Evolutionary conservation across 2,329 filamentous ascomycete species (phyloP).

Genomic region (Apiospora marii): DNA sequence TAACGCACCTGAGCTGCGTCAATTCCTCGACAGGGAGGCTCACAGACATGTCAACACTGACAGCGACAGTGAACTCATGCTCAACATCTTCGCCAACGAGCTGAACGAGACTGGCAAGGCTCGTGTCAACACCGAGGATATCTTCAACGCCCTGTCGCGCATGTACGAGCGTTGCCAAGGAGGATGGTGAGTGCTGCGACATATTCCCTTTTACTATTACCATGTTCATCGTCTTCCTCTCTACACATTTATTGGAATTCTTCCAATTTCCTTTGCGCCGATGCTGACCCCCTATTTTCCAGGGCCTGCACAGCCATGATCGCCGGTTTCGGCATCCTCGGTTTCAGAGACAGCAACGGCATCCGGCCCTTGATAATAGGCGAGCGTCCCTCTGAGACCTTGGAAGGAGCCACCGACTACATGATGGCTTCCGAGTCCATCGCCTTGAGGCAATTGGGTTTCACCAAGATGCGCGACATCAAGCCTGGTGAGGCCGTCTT

Average conservation of each 20-base stretch:
- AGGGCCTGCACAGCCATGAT: constrained; percentile 83
- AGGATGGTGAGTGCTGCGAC: constrained; percentile 13
- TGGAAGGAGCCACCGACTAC: constrained; percentile 69
- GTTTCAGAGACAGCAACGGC: constrained; percentile 83
- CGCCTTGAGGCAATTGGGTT: constrained; percentile 75
- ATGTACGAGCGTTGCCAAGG: constrained; percentile 73
- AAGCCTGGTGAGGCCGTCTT: constrained; percentile 79
- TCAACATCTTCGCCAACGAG: constrained; percentile 78
- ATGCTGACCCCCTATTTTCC: constrained; percentile 69
- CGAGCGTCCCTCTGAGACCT: constrained; percentile 60
- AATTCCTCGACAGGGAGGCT: constrained; percentile 58
- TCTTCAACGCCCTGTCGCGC: constrained; percentile 75
- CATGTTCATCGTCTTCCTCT: not conserved
- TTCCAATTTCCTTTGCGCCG: not conserved
- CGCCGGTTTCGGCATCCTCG: constrained; percentile 81
- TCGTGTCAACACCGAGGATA: constrained; percentile 81
- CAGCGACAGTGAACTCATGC: constrained; percentile 41
- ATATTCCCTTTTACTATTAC: not conserved
- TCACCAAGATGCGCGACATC: constrained; percentile 73
- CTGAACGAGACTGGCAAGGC: constrained; percentile 86
- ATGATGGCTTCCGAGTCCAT: constrained; percentile 85
- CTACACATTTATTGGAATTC: not conserved
- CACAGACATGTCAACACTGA: constrained; percentile 67
- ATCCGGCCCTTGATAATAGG: constrained; percentile 65
- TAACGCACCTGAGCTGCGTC: constrained; percentile 72